Percentiles rank a stretch among this genome's conserved stretches.
phyloP scores from a whole-genome alignment of 2,329 filamentous ascomycete species.

The Phoma sp. region DNA sequence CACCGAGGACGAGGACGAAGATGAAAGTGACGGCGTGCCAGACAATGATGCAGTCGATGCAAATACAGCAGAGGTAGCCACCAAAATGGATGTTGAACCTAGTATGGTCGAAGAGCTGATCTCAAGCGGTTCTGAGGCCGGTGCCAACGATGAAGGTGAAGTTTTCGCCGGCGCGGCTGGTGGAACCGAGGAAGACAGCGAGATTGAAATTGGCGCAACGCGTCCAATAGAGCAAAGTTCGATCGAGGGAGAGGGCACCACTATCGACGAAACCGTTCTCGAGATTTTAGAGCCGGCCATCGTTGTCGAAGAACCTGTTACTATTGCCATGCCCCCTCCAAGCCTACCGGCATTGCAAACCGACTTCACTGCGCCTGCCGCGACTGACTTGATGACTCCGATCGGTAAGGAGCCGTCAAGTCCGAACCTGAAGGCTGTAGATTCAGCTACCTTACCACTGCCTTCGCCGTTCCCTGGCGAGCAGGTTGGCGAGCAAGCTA shows the following conservation, averaged over 20 bases:
- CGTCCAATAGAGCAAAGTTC: neutral
- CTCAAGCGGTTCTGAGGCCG: neutral
- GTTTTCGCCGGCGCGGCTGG: neutral
- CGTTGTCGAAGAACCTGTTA: neutral
- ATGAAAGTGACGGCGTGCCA: neutral
- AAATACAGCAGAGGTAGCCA: slow-evolving; percentile 4
- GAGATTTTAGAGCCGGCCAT: neutral
- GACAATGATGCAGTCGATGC: neutral
- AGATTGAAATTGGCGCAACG: slow-evolving; percentile 3
- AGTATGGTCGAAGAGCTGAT: slow-evolving; percentile 8
- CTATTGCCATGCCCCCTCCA: slow-evolving; percentile 43
- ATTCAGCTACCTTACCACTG: slow-evolving; percentile 45
- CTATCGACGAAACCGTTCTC: slow-evolving; percentile 5
- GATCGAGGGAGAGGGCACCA: slow-evolving; percentile 1
- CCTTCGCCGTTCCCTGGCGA: slow-evolving; percentile 48
- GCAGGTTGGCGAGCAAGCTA: slow-evolving; percentile 22
- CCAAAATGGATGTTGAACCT: slow-evolving; percentile 7
- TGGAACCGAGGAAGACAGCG: slow-evolving; percentile 3
- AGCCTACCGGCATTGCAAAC: slow-evolving; percentile 32
- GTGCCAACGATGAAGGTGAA: neutral
- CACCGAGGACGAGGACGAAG: slow-evolving; percentile 20
- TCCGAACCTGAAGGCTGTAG: slow-evolving; percentile 41
- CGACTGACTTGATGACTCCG: slow-evolving; percentile 35
- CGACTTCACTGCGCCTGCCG: slow-evolving; percentile 17
- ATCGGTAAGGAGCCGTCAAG: slow-evolving; percentile 43